These are phyloP conservation scores for Aspergillus kassunensis DNA, from an alignment of 495 filamentous ascomycete genomes.

Conservation along the genomic window DNA sequence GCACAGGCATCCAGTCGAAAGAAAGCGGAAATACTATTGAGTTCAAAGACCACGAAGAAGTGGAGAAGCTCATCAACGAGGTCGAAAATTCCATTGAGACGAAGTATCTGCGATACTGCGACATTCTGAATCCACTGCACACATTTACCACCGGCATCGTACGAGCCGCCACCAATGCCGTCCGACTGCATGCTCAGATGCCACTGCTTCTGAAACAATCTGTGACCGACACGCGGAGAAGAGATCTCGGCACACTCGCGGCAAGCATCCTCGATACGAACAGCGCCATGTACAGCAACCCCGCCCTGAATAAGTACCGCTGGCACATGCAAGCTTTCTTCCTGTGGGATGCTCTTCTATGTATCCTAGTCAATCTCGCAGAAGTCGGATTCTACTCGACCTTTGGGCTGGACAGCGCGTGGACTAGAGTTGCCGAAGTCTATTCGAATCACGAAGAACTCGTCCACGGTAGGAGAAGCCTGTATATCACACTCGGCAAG, in stretches of 20 bases:
- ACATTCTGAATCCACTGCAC: conserved; percentile 56
- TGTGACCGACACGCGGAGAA: conserved; percentile 6
- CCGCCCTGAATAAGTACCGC: not conserved
- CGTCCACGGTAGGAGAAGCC: not conserved
- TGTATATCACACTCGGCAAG: conserved; percentile 1
- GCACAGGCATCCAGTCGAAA: conserved; percentile 6
- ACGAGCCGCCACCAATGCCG: conserved; percentile 15
- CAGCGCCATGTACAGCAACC: conserved; percentile 1
- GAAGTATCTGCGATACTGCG: conserved; percentile 50
- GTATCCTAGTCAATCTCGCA: conserved; percentile 11
- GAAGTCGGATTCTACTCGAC: conserved; percentile 12
- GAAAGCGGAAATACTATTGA: conserved; percentile 1
- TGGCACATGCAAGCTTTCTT: conserved; percentile 17
- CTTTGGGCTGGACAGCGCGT: not conserved
- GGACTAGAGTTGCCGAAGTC: conserved; percentile 5
- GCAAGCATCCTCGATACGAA: conserved; percentile 20
- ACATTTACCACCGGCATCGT: conserved; percentile 60
- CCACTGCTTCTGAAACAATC: conserved; percentile 10
- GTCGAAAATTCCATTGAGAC: conserved; percentile 28
- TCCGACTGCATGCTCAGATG: conserved; percentile 16
- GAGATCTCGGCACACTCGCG: conserved; percentile 16
- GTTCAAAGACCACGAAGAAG: conserved; percentile 31
- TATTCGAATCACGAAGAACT: conserved; percentile 9
- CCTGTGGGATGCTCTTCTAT: conserved; percentile 17
- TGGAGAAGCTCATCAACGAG: conserved; percentile 32